Base-by-base conservation (phyloP, 1,139 yeast genomes). In the Diutina ranongensis region DNA sequence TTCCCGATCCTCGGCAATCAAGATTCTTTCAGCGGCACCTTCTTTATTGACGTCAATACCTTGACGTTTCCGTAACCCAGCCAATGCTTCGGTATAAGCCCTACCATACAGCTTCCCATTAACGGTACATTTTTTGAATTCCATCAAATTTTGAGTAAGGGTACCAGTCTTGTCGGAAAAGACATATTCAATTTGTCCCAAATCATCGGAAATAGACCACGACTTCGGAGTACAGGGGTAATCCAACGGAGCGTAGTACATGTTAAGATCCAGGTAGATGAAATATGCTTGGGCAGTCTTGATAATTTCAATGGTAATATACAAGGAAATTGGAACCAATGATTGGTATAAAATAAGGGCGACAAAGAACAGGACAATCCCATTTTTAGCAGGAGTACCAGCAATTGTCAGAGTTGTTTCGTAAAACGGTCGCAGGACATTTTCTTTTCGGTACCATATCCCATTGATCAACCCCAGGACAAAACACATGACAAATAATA, bases 151-250 rank as follows among this genome's bases (percentile, higher is more conserved):
- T 55, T 76, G 81, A 2, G 82, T 76, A 49, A 76, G 63, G 0
- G 82, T 76, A 34, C 82, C 82, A 0, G 82, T 76, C 51, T 76
- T 76, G 58, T 76, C 82, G 63, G 80, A 73, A 57, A 76, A 76
- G 45, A 76, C 68, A 54, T 76, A 76, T 55, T 76, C 81, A 49
- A 76, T 75, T 57, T 76, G 83, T n/a, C 83, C 83, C 53, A 76
- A 65, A 57, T 76, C 83, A 60, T 76, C 83, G 13, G 80, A 74
- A 45, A 76, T 76, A 47, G 73, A 71, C 83, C 83, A 76, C 1
- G 80, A 69, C 53, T 76, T 75, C 1, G 82, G 82, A 2, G 75
- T 72, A 57, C 83, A 76, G 0, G 81, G 81, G 52, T 68, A 74
- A 57, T 76, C 81, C 48, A 76, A 60, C 48, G 56, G 62, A 42